A percentile compares a stretch with the other conserved stretches of the same genome.
Evolutionary conservation across 1,284 basidiomycete species (phyloP).

Genomic region (Coriolopsis trogii): DNA sequence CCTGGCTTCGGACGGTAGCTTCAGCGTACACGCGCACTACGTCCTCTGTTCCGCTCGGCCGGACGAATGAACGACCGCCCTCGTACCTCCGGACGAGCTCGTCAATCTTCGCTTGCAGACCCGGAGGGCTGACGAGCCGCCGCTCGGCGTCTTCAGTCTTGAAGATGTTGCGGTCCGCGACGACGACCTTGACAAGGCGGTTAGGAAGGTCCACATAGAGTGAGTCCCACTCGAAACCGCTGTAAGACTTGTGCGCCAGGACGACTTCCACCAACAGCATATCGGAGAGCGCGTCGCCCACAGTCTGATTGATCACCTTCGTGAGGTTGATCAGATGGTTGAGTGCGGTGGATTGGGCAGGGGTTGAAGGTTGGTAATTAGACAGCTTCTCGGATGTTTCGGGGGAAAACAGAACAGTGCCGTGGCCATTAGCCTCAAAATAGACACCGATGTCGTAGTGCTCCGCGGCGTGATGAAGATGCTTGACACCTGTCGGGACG

Average conservation of each 20-base stretch:
- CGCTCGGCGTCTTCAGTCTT: slow-evolving; percentile 95
- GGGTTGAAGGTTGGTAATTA: slow-evolving; percentile 72
- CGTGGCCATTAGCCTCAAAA: slow-evolving; percentile 99
- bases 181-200: slow-evolving; percentile 94
- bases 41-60: slow-evolving; percentile 98
- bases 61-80: slow-evolving; percentile 89
- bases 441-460: slow-evolving; percentile 95
- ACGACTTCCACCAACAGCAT: slow-evolving; percentile 96
- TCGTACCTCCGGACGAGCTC: slow-evolving; percentile 82
- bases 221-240: slow-evolving; percentile 89
- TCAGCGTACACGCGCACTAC: slow-evolving; percentile 99
- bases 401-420: slow-evolving; percentile 93
- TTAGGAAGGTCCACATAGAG: slow-evolving; percentile 96
- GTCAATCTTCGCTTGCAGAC: slow-evolving; percentile 88
- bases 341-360: slow-evolving; percentile 80
- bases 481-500: slow-evolving; percentile 97
- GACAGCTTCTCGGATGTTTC: slow-evolving; percentile 65
- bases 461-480: slow-evolving; percentile 97
- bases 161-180: slow-evolving; percentile 84
- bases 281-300: slow-evolving; percentile 96
- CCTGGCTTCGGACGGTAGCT: slow-evolving; percentile 73
- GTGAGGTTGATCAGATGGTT: slow-evolving; percentile 78
- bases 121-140: slow-evolving; percentile 77
- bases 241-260: slow-evolving; percentile 86
- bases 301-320: slow-evolving; percentile 95